These are phyloP conservation scores for Ajuga chamaepitys DNA, from an alignment of 257 asterid species.

Conservation along the genomic window DNA sequence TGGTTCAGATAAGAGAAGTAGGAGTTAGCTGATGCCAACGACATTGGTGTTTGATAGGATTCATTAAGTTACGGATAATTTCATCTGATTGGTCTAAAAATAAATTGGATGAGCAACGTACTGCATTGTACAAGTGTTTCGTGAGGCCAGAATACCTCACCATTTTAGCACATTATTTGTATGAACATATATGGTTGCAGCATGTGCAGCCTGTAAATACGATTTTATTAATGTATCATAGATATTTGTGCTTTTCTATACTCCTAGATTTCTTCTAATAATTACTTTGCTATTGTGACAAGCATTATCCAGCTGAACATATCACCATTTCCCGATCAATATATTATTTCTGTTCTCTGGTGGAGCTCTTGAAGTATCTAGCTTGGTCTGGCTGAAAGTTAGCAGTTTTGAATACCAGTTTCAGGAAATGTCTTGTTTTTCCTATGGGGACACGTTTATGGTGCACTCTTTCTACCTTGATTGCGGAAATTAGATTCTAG, in stretches of 20 bases:
- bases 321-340: background rate
- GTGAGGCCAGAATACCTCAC: slow-evolving; percentile 34
- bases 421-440: background rate
- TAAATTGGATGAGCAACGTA: slow-evolving; percentile 37
- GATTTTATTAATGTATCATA: slow-evolving; percentile 34
- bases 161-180: slow-evolving; percentile 30
- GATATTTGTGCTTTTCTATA: slow-evolving; percentile 16
- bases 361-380: background rate
- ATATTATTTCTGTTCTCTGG: background rate
- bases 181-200: slow-evolving; percentile 41
- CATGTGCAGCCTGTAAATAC: slow-evolving; percentile 38
- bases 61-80: slow-evolving; percentile 49
- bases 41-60: slow-evolving; percentile 63
- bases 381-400: slow-evolving; percentile 3
- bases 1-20: slow-evolving; percentile 80
- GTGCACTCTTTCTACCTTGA: slow-evolving; percentile 8
- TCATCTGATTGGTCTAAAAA: slow-evolving; percentile 41
- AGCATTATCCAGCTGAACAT: slow-evolving; percentile 11
- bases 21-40: slow-evolving; percentile 77
- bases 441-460: slow-evolving; percentile 13
- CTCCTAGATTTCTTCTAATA: slow-evolving; percentile 3
- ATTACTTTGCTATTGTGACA: background rate
- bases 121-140: slow-evolving; percentile 43
- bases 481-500: background rate
- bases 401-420: background rate